Evolutionary conservation across 495 filamentous ascomycete species (phyloP), one percentile per base, ranked within the genome.

Genomic region (Oidiodendron maius): DNA sequence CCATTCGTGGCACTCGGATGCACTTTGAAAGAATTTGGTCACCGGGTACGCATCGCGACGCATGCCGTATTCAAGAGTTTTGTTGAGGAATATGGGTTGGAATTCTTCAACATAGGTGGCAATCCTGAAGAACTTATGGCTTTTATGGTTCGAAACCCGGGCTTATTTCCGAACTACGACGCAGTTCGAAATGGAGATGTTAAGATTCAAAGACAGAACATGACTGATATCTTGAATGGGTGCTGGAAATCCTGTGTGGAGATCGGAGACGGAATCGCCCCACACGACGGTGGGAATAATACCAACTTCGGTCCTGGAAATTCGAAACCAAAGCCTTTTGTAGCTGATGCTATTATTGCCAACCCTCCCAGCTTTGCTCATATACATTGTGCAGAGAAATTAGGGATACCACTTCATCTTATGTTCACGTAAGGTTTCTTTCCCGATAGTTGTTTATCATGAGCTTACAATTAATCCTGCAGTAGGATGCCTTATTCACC

Each of bases 141-240:
- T 2, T 89, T 85, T 55, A 89, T 89, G 86, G 84, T 89, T 15
- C 85, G 85, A 58, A 87, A 91, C 62, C 83, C 84, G 5, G 83
- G 85, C 2, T 68, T 91, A 44, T 81, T 89, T 60, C 86, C 86
- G 0, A 76, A 74, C 10, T 67, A 87, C 36, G 70, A 80, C 41
- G 70, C 80, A 4, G 65, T 91, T 9, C 71, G 72, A 26, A 78
- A 68, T 24, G 86, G 86, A 4, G 84, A 86, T 39, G 75, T 91
- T 20, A 69, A 68, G 3, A 69, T 74, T 49, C 68, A 78, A 13
- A 71, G 83, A 12, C 68, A 71, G 20, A 76, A 75, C 11, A 86
- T 89, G 69, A 75, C 71, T 34, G 65, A 78, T 37, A 84, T 87
- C 41, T 68, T 91, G 25, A 62, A 77, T 17, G 84, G 86, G 5